Base-by-base conservation (phyloP, 192 early-diverging fungal genomes). In the Linnemannia hyalina region DNA sequence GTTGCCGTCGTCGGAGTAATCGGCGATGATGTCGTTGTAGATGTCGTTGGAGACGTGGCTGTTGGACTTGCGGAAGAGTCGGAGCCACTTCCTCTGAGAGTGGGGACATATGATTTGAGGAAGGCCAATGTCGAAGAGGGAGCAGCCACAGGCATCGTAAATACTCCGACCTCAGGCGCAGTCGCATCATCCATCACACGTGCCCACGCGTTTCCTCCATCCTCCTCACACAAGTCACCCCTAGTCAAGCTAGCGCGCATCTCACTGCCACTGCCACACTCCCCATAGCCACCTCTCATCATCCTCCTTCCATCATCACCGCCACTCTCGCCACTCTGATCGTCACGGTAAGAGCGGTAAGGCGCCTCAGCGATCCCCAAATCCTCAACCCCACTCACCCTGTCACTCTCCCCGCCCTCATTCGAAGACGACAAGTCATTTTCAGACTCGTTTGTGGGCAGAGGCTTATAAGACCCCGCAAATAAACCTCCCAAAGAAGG, bases 91-190 rank as follows among this genome's bases (percentile, higher is more conserved):
- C 41, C 71, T 74, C 42, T 6, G 9, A 82, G 44, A 3, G 70
- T 68, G 6, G 81, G 75, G 3, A 82, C 81, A 22, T 82, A 82
- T 0, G 81, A 82, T 41, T 77, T 82, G 70, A 82, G 70, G 26
- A 73, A 68, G 6, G 81, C 76, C 26, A 82, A 69, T 0, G 81
- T 71, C 0, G 81, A 77, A 26, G 74, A 11, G 0, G 73, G 20
- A 32, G 80, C 13, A 42, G 73, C 42, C 44, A 46, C 23, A 73
- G 71, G 41, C 38, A 29, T 46, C 0, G 71, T 16, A 41, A 29
- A 73, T n/a, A n/a, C 71, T 46, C 41, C 38, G 22, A 29, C 29
- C 26, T 65, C 60, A 35, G 60, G 60, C 11, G 32, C 60, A 60
- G 22, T 72, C 15, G 70, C 13, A 40, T 70, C 15, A 15, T 52